Evolutionary conservation across 2,329 filamentous ascomycete species (phyloP), one percentile per base, ranked within the genome.

Genomic region (Aspergillus sp.): DNA sequence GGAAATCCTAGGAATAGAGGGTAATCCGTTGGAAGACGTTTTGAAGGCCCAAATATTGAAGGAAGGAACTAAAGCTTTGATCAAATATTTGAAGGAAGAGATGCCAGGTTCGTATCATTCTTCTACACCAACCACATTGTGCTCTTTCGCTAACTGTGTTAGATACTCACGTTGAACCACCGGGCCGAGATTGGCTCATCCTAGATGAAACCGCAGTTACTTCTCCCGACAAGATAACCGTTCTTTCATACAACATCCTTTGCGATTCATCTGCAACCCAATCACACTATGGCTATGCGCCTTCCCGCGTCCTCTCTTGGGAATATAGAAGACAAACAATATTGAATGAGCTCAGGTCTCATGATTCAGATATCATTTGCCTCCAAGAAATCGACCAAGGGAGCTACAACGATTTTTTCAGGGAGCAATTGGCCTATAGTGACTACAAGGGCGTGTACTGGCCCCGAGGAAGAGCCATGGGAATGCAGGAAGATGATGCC

Each of bases 381-480:
- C 80, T 99, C 46, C 95, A 99, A 72, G 95, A 99, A 74, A 90
- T 98, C 41, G 93, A 96, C 54, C 88, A 89, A 55, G 91, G 96
- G 68, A 93, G 90, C 54, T 97, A 96, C 79, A 90, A 96, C 70
- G 90, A 93, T 60, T 96, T 89, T 68, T 95, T 98, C 79, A 87
- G 90, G 59, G 89, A 90, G n/a, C 86, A 91, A 60, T 82, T 99
- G 58, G 91, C 91, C 2, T 88, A 91, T 66, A 83, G 89, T 67
- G 92, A 93, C 64, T 99, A 98, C 83, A 96, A 92, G 77, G 93
- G 95, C 23, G 88, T 96, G 3, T 96, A 93, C 71, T 96, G 90
- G 85, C 91, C 93, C 45, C 93, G 96, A 73, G 89, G 90, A 43
- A 86, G 95, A 70, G 90, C 93, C 37, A 90, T 90, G 76, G 97